These are phyloP conservation scores for Jasminum sambac DNA, from an alignment of 257 asterid genomes.

Conservation along the genomic window DNA sequence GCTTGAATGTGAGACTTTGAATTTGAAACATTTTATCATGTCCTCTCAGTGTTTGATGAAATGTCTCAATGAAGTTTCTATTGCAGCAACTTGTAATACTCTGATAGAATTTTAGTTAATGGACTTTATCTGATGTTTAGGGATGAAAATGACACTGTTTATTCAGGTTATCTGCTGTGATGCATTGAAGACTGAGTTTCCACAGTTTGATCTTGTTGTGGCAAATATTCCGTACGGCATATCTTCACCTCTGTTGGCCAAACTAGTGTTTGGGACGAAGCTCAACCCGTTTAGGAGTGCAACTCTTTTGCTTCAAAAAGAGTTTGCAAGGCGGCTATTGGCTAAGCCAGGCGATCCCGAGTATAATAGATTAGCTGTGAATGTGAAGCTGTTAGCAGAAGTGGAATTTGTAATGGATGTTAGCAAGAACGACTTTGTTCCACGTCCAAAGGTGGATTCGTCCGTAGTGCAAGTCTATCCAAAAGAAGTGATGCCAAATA, in stretches of 20 bases:
- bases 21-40: constrained; percentile 2
- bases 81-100: no score
- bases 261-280: constrained; percentile 54
- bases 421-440: constrained; percentile 84
- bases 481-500: constrained; percentile 52
- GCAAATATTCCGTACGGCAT: constrained; percentile 94
- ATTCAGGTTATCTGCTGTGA: constrained; percentile 69
- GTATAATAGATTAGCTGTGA: constrained; percentile 78
- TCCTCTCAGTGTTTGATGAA: constrained; percentile 40
- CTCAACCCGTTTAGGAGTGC: constrained; percentile 64
- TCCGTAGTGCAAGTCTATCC: constrained; percentile 75
- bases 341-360: constrained; percentile 87
- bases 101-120: no score
- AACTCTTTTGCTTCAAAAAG: constrained; percentile 81
- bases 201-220: constrained; percentile 74
- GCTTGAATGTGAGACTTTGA: constrained; percentile 55
- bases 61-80: constrained; percentile 33
- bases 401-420: constrained; percentile 85
- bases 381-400: constrained; percentile 74
- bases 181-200: constrained; percentile 74
- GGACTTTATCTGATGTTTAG: not conserved
- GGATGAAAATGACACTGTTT: not conserved
- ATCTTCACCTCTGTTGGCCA: constrained; percentile 83
- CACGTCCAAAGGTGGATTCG: constrained; percentile 86
- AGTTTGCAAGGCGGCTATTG: constrained; percentile 74